These are phyloP conservation scores for Cicer judaicum DNA, from an alignment of 306 rosid species.

Conservation along the genomic window DNA sequence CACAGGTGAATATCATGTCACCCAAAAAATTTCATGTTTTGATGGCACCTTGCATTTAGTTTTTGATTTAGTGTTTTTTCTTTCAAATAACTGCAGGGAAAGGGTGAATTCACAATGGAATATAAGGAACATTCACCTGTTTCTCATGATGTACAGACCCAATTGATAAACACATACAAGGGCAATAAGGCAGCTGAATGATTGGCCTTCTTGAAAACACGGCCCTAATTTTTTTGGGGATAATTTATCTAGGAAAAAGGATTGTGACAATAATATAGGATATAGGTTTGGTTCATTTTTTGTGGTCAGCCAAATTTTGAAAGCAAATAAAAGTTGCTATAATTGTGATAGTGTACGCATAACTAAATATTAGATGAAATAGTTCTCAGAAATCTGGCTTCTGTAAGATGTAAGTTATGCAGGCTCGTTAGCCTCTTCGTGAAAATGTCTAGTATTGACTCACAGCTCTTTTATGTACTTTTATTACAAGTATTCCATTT, in stretches of 20 bases:
- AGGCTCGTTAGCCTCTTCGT: background rate
- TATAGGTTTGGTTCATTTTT: constrained; percentile 40
- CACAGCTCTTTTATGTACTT: background rate
- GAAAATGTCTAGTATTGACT: constrained; percentile 10
- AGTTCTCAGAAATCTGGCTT: constrained; percentile 6
- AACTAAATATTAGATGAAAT: constrained; percentile 5
- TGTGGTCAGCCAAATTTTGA: constrained; percentile 57
- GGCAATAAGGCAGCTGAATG: constrained; percentile 69
- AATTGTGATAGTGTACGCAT: constrained; percentile 38
- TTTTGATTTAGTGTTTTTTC: background rate
- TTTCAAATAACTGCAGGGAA: constrained; percentile 66
- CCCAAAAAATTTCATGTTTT: background rate
- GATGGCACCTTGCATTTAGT: background rate
- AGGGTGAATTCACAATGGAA: constrained; percentile 99
- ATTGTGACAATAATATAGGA: constrained; percentile 43
- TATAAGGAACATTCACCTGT: constrained; percentile 88
- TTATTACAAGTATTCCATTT: background rate
- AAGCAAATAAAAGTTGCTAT: constrained; percentile 42
- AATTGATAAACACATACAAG: constrained; percentile 72
- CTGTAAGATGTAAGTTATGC: constrained; percentile 23
- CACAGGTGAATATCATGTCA: constrained; percentile 64
- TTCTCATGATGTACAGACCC: constrained; percentile 86
- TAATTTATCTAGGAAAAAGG: constrained; percentile 26
- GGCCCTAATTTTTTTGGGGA: constrained; percentile 30
- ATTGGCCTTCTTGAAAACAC: constrained; percentile 30